Base-by-base conservation (phyloP, 441 rosid species). In the Adansonia gregorii region DNA sequence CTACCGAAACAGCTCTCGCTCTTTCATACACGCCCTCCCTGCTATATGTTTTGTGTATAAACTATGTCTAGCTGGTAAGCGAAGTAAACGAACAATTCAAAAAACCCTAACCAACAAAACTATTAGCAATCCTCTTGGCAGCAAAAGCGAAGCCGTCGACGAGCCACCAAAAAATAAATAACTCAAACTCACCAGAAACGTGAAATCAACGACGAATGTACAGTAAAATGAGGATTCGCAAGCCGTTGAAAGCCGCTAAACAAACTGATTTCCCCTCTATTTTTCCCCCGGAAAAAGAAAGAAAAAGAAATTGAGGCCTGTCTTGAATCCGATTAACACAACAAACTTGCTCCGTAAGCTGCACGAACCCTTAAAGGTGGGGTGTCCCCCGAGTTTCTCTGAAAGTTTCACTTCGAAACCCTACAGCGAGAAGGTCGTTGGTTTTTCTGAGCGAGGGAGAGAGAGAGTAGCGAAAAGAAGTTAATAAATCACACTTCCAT, bases 401-500 rank as follows among this genome's bases (percentile, higher is more conserved):
- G 74, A 46, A 63, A 78, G 51, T 17, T 54, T 43, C 8, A 6
- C 27, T 75, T 79, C 67, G 81, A 84, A 86, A 86, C 86, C 87
- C 86, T 85, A 81, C 81, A 87, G 82, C 45, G 74, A 51, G 76
- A 35, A 63, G 12, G 52, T 64, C 15, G 75, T 67, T 73, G 74
- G 72, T 49, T 77, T 11, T 9, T 3, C 6, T 3, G 56, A 65
- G 73, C 39, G 19, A 5, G 19, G 2, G 8, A n/a, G 20, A 72
- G 80, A 35, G 54, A 68, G 24, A 41, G 72, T 74, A 22, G 64
- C 10, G 14, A 59, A 15, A 24, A 75, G 6, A 9, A 81, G 74
- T 49, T 72, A 54, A 72, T 72, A 24, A 65, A 76, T 74, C 76
- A 71, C 77, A 51, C 17, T 59, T 74, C 79, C 51, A 77, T 76